These are phyloP conservation scores for Przewalskia tangutica DNA, from an alignment of 257 asterid species.

Conservation along the genomic window DNA sequence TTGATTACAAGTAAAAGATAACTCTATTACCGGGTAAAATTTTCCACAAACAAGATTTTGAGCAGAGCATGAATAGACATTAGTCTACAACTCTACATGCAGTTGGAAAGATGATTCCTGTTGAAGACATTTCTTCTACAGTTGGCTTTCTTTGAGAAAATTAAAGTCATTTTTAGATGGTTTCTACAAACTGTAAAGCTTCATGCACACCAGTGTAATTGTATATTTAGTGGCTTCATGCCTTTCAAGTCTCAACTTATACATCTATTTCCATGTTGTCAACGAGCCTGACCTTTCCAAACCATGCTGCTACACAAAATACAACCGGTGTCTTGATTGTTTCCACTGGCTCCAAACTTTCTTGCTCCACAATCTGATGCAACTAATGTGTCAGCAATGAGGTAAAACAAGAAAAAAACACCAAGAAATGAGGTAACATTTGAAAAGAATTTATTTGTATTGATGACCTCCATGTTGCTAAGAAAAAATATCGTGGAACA, in stretches of 20 bases:
- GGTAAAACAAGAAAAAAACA: not conserved
- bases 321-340: conserved; percentile 58
- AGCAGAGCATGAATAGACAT: not conserved
- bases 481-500: not conserved
- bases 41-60: no score
- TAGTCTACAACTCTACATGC: not conserved
- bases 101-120: not conserved
- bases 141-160: not conserved
- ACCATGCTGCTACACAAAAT: conserved; percentile 81
- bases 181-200: not conserved
- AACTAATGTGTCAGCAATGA: not conserved
- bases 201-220: not conserved
- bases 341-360: conserved; percentile 41
- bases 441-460: not conserved
- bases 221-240: not conserved
- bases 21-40: no score
- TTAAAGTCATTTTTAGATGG: not conserved
- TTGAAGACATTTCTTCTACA: not conserved
- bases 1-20: no score
- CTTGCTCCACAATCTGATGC: conserved; percentile 77
- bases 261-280: conserved; percentile 72
- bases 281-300: conserved; percentile 69
- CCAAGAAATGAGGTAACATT: not conserved
- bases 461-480: not conserved
- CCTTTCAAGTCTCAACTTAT: not conserved